Evolutionary conservation across 257 asterid genomes (phyloP).

Genomic region (Scutellaria galericulata): DNA sequence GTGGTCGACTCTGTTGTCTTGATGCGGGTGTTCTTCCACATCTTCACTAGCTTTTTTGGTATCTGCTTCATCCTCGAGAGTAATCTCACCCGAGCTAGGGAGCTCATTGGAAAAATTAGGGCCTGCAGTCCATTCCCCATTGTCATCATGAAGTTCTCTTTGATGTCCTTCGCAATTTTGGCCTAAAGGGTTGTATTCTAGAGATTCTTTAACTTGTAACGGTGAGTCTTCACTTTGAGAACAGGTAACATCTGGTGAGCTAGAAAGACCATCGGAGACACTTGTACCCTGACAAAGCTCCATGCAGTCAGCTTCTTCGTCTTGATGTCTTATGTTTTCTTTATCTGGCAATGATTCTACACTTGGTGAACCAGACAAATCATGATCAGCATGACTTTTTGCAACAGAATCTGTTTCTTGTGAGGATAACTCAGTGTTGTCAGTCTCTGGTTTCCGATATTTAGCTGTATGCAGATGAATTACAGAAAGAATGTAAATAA

Average conservation of each 20-base stretch:
- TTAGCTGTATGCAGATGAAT: conserved; percentile 59
- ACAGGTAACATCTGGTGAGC: conserved; percentile 39
- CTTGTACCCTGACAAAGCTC: conserved; percentile 39
- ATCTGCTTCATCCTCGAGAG: conserved; percentile 34
- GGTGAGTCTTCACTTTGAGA: conserved; percentile 36
- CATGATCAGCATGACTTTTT: conserved; percentile 34
- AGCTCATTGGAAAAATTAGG: conserved; percentile 48
- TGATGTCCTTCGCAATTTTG: conserved; percentile 29
- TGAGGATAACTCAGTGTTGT: conserved; percentile 31
- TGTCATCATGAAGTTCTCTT: conserved; percentile 32
- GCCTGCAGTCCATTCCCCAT: conserved; percentile 30
- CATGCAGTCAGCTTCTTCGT: conserved; percentile 23
- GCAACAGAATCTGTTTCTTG: conserved; percentile 36
- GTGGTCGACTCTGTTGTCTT: conserved; percentile 25
- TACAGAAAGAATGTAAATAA: conserved; percentile 26
- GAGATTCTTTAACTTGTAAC: conserved; percentile 29
- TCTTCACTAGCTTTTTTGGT: conserved; percentile 30
- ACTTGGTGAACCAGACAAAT: conserved; percentile 33
- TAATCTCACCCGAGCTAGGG: conserved; percentile 50
- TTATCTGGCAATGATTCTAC: conserved; percentile 40
- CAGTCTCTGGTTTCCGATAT: conserved; percentile 42
- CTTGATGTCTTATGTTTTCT: conserved; percentile 27
- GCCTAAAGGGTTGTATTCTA: conserved; percentile 31
- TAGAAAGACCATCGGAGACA: conserved; percentile 38
- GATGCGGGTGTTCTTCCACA: conserved; percentile 30